A percentile compares a stretch with the other conserved stretches of the same genome.
These are phyloP conservation scores for Exophiala sp. DNA, from an alignment of 2,329 filamentous ascomycete species.

Conservation along the genomic window DNA sequence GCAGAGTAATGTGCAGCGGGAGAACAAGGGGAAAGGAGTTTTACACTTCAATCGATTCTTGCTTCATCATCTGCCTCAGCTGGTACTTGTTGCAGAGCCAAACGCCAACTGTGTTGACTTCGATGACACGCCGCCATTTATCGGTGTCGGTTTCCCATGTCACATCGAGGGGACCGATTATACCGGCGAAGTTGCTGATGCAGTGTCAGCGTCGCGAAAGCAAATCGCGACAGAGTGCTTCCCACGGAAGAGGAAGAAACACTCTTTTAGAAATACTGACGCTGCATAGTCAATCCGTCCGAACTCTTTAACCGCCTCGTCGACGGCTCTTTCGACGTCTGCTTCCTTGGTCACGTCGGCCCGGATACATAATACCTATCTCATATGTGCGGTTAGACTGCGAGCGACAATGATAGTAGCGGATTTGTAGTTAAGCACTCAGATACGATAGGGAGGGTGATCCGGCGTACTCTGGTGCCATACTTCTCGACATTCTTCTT, in stretches of 20 bases:
- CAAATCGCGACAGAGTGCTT: no score
- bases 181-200: slow-evolving; percentile 76
- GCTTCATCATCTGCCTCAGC: slow-evolving; percentile 43
- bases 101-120: slow-evolving; percentile 94
- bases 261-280: no score
- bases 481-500: slow-evolving; percentile 18
- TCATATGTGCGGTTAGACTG: no score
- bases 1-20: neutral
- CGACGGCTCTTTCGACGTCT: slow-evolving; percentile 20
- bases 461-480: slow-evolving; percentile 11
- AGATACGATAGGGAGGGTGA: no score
- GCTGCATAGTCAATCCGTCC: slow-evolving; percentile 76
- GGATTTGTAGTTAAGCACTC: neutral
- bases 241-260: no score
- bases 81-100: slow-evolving; percentile 94
- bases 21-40: neutral
- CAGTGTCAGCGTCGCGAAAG: neutral
- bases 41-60: slow-evolving; percentile 20
- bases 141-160: slow-evolving; percentile 50
- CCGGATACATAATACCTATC: slow-evolving; percentile 15
- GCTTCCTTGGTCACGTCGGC: slow-evolving; percentile 23
- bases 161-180: slow-evolving; percentile 38
- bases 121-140: slow-evolving; percentile 89
- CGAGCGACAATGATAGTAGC: neutral
- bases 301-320: slow-evolving; percentile 21